Evolutionary conservation across 192 early-diverging fungal genomes (phyloP), one percentile per base, ranked within the genome.

Genomic region (Linnemannia elongata): DNA sequence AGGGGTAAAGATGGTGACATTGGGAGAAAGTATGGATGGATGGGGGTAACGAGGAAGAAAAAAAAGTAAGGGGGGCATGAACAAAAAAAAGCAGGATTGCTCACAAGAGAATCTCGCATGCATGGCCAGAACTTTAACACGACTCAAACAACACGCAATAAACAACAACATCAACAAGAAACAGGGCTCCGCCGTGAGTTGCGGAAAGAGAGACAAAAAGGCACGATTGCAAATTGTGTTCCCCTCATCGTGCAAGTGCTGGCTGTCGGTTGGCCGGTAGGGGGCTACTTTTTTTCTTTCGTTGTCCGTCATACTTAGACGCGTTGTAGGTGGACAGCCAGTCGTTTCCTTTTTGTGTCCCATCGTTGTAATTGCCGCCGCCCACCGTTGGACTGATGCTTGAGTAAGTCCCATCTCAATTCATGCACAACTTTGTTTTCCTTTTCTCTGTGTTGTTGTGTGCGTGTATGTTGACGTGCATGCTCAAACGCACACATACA

Each of bases 111-210:
- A 38, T 22, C 41, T 72, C 70, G 22, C 70, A 72, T 72, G 70
- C 70, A 72, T 72, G 70, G 41, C 41, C 39, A 72, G 70, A 72
- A 72, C 70, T 42, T 72, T 74, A 72, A 72, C 35, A 72, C 30
- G 9, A 72, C 70, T 8, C 70, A 42, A 45, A 45, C 12, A 45
- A 45, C 44, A 6, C 6, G 10, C 10, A 44, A 41, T 38, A 70
- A 70, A n/a, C 36, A 71, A 33, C 38, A 22, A 20, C 69, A 71
- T 1, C 69, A 72, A 41, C 70, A 41, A 41, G 20, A 42, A 72
- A 52, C 47, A 52, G 38, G 24, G n/a, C 70, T 41, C 35, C 39
- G 8, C 13, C 12, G 27, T 4, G 24, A 9, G 60, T 66, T 10
- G 60, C 60, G 30, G 60, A 66, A 30, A 66, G 60, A 66, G 35